Conservation (phyloP, 163 green algal species). For the Chlamydomonas reinhardtii region DNA sequence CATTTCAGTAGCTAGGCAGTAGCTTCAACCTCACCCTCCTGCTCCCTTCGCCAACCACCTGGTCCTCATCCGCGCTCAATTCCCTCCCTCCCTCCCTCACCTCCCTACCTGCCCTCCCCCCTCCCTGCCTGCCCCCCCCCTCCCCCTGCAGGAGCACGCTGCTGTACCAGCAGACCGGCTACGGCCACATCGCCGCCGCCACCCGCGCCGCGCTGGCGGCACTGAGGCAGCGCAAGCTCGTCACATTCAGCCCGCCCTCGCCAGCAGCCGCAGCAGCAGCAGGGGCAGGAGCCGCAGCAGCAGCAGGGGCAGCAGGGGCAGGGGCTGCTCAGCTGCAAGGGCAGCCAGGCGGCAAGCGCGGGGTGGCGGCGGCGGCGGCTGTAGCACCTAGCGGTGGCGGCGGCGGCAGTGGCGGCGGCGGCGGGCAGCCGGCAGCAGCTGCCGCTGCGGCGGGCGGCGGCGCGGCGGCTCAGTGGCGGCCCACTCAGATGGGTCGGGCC, state of each 20-base stretch:
- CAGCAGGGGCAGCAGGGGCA: neutral
- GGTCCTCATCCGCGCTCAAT: neutral
- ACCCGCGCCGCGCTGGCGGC: conserved; percentile 51
- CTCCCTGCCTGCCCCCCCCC: neutral
- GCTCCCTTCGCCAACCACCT: too few species aligned
- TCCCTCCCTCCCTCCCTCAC: neutral
- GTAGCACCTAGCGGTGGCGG: neutral
- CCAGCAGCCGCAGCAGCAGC: neutral
- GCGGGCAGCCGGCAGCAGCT: neutral
- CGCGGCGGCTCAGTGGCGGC: conserved; percentile 37
- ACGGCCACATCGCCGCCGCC: conserved; percentile 34
- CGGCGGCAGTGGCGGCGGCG: neutral
- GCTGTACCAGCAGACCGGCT: conserved; percentile 55
- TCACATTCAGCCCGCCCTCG: conserved; percentile 32
- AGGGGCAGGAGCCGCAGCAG: neutral
- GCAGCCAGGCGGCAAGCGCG: neutral
- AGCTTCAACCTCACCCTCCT: too few species aligned
- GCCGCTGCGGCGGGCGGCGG: neutral
- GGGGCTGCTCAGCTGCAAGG: too few species aligned
- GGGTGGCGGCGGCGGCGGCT: neutral
- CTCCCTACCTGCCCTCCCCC: neutral
- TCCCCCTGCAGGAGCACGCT: conserved; percentile 58
- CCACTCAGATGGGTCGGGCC: conserved; percentile 65
- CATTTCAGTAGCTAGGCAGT: too few species aligned
- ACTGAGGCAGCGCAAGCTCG: conserved; percentile 48